Evolutionary conservation across 805 yeast genomes (phyloP).

Genomic region (Pichia phayaonensis): DNA sequence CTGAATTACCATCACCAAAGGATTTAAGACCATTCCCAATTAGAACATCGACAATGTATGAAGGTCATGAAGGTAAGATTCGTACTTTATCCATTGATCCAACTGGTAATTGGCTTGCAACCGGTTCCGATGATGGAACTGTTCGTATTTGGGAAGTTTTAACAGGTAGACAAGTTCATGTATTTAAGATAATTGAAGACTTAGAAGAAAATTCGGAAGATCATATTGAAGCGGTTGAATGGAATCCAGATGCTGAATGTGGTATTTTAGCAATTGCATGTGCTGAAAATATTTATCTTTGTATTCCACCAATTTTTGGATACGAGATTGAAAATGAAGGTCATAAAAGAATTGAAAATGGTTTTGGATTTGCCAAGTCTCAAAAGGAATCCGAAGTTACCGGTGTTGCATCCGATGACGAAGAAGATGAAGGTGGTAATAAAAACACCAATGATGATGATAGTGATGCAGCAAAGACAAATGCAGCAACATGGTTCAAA

Average conservation of each 20-base stretch:
- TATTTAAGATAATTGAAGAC: slow-evolving; percentile 39
- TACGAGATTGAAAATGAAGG: slow-evolving; percentile 79
- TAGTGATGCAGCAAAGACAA: slow-evolving; percentile 31
- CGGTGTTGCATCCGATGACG: slow-evolving; percentile 32
- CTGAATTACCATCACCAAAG: slow-evolving; percentile 93
- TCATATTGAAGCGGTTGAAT: slow-evolving; percentile 69
- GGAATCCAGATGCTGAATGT: slow-evolving; percentile 75
- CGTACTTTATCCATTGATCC: slow-evolving; percentile 83
- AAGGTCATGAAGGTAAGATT: slow-evolving; percentile 78
- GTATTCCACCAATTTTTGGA: slow-evolving; percentile 90
- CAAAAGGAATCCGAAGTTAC: slow-evolving; percentile 22
- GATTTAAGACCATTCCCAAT: slow-evolving; percentile 97
- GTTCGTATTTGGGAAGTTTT: slow-evolving; percentile 95
- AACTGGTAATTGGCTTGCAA: slow-evolving; percentile 89
- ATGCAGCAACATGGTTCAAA: slow-evolving; percentile 74
- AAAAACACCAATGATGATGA: slow-evolving; percentile 32
- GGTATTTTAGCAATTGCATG: slow-evolving; percentile 83
- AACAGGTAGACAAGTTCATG: slow-evolving; percentile 89
- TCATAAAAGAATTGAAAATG: slow-evolving; percentile 71
- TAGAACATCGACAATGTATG: slow-evolving; percentile 71
- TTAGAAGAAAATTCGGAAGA: slow-evolving; percentile 57
- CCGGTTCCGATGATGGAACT: slow-evolving; percentile 95
- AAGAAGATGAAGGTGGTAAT: slow-evolving; percentile 12
- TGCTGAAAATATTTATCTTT: slow-evolving; percentile 69
- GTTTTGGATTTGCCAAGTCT: slow-evolving; percentile 73